phyloP scores from a whole-genome alignment of 202 grass and related monocot genomes.

The Schoenoplectus tabernaemontani region DNA sequence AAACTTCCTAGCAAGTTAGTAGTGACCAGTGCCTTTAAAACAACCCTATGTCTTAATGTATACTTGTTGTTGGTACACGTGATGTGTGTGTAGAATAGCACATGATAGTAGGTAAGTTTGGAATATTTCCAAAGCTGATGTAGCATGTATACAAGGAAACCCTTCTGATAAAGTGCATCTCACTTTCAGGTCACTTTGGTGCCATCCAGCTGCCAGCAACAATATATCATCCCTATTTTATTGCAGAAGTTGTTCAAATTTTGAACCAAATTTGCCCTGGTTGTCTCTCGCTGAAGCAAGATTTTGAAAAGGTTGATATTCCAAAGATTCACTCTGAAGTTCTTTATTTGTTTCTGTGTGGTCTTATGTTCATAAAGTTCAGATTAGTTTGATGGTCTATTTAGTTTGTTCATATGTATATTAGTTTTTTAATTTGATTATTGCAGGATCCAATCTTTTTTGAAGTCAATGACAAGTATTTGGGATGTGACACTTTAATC shows the following conservation, averaged over 20 bases:
- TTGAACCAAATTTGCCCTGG: slow-evolving; percentile 87
- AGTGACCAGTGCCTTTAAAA: background rate
- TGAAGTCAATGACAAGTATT: slow-evolving; percentile 31
- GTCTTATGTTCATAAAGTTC: background rate
- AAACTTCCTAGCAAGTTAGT: background rate
- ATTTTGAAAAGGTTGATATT: slow-evolving; percentile 43
- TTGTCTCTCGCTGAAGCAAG: slow-evolving; percentile 48
- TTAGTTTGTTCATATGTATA: background rate
- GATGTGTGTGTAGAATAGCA: background rate
- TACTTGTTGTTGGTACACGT: background rate
- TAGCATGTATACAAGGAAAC: slow-evolving; percentile 4
- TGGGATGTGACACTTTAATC: slow-evolving; percentile 22
- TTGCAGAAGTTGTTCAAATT: slow-evolving; percentile 61
- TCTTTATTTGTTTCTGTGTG: background rate
- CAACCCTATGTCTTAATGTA: background rate
- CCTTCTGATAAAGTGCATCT: slow-evolving; percentile 7
- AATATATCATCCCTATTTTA: slow-evolving; percentile 67
- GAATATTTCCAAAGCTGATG: background rate
- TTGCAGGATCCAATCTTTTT: slow-evolving; percentile 22
- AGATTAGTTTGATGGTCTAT: background rate
- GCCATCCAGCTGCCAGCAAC: slow-evolving; percentile 56
- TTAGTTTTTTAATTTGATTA: slow-evolving; percentile 10
- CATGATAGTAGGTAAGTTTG: background rate
- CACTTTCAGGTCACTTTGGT: slow-evolving; percentile 68
- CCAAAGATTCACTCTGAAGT: slow-evolving; percentile 18